Evolutionary conservation across 1,284 basidiomycete species (phyloP).

Genomic region (Ceraceosorus bombacis): DNA sequence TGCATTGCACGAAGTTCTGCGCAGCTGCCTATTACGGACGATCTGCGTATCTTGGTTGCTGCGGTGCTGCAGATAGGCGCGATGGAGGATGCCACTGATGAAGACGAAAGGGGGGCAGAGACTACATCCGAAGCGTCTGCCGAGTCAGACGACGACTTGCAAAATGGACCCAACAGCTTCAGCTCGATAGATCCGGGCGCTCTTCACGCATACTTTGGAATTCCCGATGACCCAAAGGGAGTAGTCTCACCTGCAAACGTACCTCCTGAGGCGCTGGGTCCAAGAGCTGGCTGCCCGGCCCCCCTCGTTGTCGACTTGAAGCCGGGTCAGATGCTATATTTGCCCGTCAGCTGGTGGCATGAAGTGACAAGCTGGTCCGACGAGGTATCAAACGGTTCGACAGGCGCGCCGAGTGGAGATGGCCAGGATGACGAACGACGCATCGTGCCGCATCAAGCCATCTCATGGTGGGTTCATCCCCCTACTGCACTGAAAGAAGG

Average conservation of each 20-base stretch:
- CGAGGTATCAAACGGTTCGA: not conserved
- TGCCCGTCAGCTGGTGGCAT: constrained; percentile 47
- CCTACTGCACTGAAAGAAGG: constrained; percentile 22
- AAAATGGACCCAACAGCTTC: constrained; percentile 42
- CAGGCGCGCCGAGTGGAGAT: too few relatives aligned
- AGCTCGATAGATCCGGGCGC: constrained; percentile 30
- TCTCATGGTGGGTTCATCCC: constrained; percentile 11
- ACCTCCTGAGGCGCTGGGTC: not conserved
- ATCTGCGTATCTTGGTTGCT: too few relatives aligned
- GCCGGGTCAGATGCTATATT: constrained; percentile 46
- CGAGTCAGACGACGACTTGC: constrained; percentile 7
- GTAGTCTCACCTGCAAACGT: too few relatives aligned
- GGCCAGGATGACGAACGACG: too few relatives aligned
- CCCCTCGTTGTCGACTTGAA: constrained; percentile 38
- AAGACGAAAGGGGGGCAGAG: not conserved
- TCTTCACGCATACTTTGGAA: constrained; percentile 30
- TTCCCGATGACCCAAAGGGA: constrained; percentile 19
- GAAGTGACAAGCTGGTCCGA: constrained; percentile 38
- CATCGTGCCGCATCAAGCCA: too few relatives aligned
- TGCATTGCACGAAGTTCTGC: too few relatives aligned
- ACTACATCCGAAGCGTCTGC: not conserved
- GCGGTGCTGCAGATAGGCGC: too few relatives aligned
- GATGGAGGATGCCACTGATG: constrained; percentile 4
- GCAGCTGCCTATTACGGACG: too few relatives aligned
- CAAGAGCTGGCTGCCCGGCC: constrained; percentile 28